Evolutionary conservation across 2,329 filamentous ascomycete species (phyloP).

Genomic region (Aureobasidium sp.): DNA sequence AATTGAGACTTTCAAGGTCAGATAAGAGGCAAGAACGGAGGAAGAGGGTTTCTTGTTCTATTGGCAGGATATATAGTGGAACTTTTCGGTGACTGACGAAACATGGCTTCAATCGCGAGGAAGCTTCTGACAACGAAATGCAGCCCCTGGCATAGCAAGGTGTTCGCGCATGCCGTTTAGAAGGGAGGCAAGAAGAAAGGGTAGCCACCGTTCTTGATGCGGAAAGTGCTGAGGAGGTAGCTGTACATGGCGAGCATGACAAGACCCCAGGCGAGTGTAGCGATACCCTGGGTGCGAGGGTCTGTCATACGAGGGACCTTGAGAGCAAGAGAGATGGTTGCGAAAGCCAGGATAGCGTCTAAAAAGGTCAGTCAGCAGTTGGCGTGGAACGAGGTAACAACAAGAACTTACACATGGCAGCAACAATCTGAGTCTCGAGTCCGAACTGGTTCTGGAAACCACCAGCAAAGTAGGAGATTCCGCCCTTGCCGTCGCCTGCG

Average conservation of each 20-base stretch:
- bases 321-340: conserved; percentile 80
- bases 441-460: conserved; percentile 94
- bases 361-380: conserved; percentile 16
- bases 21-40: no score
- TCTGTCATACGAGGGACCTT: conserved; percentile 88
- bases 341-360: conserved; percentile 80
- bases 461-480: conserved; percentile 79
- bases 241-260: conserved; percentile 81
- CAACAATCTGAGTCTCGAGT: conserved; percentile 90
- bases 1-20: no score
- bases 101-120: not conserved
- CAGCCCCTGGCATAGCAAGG: not conserved
- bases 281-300: conserved; percentile 67
- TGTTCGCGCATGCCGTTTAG: conserved; percentile 28
- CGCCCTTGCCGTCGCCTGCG: conserved; percentile 72
- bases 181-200: conserved; percentile 93
- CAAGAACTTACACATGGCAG: conserved; percentile 72
- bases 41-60: not conserved
- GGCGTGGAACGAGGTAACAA: not conserved
- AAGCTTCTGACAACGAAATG: not conserved
- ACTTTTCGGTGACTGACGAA: not conserved
- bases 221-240: conserved; percentile 88
- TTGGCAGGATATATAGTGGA: not conserved
- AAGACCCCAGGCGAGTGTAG: conserved; percentile 70
- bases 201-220: conserved; percentile 90